Percentiles rank a stretch among this genome's conserved stretches.
These are phyloP conservation scores for Colletotrichum sp. DNA, from an alignment of 2,329 filamentous ascomycete species.

Conservation along the genomic window DNA sequence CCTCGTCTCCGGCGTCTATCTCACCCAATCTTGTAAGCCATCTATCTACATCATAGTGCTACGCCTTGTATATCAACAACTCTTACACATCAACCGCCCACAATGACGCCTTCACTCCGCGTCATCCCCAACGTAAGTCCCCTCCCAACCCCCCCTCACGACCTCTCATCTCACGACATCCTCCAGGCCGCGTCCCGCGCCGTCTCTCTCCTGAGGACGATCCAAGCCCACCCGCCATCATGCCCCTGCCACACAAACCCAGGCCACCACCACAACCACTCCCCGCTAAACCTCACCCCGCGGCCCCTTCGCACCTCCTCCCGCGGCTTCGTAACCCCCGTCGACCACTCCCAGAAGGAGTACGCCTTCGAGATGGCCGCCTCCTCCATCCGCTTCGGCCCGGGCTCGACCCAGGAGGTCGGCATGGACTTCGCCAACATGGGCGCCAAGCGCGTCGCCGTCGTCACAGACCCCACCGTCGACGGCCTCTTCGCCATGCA, in stretches of 20 bases:
- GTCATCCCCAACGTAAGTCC: conserved; percentile 29
- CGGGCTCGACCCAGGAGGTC: conserved; percentile 91
- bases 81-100: not conserved
- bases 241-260: conserved; percentile 96
- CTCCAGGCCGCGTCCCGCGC: conserved; percentile 65
- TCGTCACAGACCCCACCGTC: conserved; percentile 89
- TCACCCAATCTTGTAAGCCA: not conserved
- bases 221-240: conserved; percentile 85
- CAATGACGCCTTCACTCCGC: conserved; percentile 26
- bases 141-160: not conserved
- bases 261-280: conserved; percentile 72
- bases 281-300: conserved; percentile 60
- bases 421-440: conserved; percentile 98
- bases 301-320: conserved; percentile 27
- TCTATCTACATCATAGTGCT: not conserved
- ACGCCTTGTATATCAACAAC: not conserved
- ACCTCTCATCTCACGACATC: not conserved
- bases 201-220: conserved; percentile 78
- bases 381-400: conserved; percentile 91
- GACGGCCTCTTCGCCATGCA: conserved; percentile 85
- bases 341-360: conserved; percentile 72
- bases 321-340: conserved; percentile 68
- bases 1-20: not conserved
- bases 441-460: conserved; percentile 83
- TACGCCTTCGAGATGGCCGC: conserved; percentile 99